Evolutionary conservation across 108 stramenopile species (phyloP).

Genomic region (Cylindrotheca closterium): DNA sequence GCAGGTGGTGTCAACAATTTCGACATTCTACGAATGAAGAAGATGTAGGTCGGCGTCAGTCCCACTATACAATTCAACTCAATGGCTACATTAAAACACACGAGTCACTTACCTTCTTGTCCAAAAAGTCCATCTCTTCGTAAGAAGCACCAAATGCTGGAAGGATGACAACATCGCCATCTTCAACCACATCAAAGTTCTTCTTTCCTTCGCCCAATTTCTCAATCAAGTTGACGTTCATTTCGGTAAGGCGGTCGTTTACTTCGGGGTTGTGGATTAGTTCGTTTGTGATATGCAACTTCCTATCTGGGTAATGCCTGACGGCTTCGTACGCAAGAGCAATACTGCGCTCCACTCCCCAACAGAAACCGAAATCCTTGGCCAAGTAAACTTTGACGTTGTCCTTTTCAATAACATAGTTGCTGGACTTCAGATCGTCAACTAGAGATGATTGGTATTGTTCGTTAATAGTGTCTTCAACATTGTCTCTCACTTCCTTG

Average conservation of each 20-base stretch:
- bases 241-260: slow-evolving; percentile 86
- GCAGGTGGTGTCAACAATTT: slow-evolving; percentile 96
- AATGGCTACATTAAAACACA: not conserved
- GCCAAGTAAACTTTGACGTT: slow-evolving; percentile 83
- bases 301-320: slow-evolving; percentile 86
- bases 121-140: slow-evolving; percentile 88
- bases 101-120: slow-evolving; percentile 44
- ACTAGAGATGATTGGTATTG: slow-evolving; percentile 76
- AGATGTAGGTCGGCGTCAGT: not conserved
- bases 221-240: slow-evolving; percentile 90
- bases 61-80: not conserved
- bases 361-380: slow-evolving; percentile 89
- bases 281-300: slow-evolving; percentile 94
- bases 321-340: slow-evolving; percentile 93
- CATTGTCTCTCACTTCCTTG: slow-evolving; percentile 79
- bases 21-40: slow-evolving; percentile 68
- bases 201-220: slow-evolving; percentile 74
- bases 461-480: slow-evolving; percentile 70
- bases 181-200: slow-evolving; percentile 71
- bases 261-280: slow-evolving; percentile 97
- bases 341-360: slow-evolving; percentile 91
- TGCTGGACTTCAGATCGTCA: slow-evolving; percentile 64
- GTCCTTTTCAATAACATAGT: slow-evolving; percentile 72
- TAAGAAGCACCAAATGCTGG: slow-evolving; percentile 95
- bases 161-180: slow-evolving; percentile 94